Conservation (phyloP, 2,329 filamentous ascomycete species). For the Ascochyta viciae-villosae region DNA sequence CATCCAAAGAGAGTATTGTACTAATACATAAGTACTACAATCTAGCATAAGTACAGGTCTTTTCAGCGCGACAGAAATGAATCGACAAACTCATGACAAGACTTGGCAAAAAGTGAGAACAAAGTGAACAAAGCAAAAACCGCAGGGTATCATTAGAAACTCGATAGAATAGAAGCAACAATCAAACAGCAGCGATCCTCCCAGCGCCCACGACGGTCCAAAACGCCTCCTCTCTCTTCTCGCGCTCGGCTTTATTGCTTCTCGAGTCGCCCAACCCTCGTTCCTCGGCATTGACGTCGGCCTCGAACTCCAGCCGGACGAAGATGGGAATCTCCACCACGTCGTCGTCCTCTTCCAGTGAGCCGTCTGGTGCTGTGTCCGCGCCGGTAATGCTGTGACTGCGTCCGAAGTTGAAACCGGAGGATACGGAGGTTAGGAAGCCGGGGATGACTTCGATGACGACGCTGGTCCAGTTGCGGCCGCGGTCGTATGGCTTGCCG, state of each 20-base stretch:
- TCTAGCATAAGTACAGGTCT: too few species aligned
- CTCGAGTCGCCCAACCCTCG: conserved; percentile 43
- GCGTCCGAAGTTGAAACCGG: conserved; percentile 2
- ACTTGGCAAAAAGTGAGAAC: too few species aligned
- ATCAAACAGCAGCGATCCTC: conserved; percentile 63
- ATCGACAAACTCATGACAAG: too few species aligned
- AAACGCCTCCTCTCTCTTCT: conserved; percentile 87
- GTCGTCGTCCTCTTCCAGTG: conserved; percentile 62
- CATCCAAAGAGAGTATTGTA: too few species aligned
- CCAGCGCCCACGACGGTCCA: conserved; percentile 94
- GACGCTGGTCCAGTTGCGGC: conserved; percentile 93
- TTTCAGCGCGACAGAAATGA: too few species aligned
- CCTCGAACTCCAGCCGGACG: conserved; percentile 89
- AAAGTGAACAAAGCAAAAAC: not conserved
- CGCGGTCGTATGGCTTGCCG: conserved; percentile 95
- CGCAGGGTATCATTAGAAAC: conserved; percentile 14
- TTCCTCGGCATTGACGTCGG: conserved; percentile 67
- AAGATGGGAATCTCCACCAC: conserved; percentile 91
- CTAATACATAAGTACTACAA: too few species aligned
- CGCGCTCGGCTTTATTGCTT: conserved; percentile 67
- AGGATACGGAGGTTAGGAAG: conserved; percentile 27
- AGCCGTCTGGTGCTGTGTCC: conserved; percentile 23
- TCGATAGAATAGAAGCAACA: not conserved
- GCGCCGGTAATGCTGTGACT: conserved; percentile 4
- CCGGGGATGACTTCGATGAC: conserved; percentile 85